Evolutionary conservation across 2,329 filamentous ascomycete species (phyloP).

Genomic region (Alternaria consortialis): DNA sequence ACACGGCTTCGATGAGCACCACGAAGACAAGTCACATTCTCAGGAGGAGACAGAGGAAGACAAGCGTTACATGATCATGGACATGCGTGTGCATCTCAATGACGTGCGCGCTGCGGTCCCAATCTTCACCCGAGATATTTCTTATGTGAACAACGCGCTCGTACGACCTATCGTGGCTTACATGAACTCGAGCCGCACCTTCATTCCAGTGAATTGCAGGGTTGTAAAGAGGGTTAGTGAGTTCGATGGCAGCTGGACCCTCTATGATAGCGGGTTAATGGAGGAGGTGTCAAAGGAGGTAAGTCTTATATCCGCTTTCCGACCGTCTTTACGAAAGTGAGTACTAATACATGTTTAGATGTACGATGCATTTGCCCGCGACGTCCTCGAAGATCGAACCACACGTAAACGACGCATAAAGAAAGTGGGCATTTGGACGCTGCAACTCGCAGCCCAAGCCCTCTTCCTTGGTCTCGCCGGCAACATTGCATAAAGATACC

Average conservation of each 20-base stretch:
- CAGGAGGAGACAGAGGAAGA: slow-evolving; percentile 58
- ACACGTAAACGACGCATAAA: slow-evolving; percentile 86
- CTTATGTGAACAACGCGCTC: slow-evolving; percentile 94
- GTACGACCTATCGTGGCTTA: slow-evolving; percentile 97
- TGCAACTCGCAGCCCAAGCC: slow-evolving; percentile 90
- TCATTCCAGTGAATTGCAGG: slow-evolving; percentile 93
- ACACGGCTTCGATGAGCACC: slow-evolving; percentile 38
- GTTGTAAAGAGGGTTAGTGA: slow-evolving; percentile 89
- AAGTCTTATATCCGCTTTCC: slow-evolving; percentile 13
- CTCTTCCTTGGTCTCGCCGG: slow-evolving; percentile 95
- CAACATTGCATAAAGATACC: slow-evolving; percentile 65
- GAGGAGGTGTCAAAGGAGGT: slow-evolving; percentile 89
- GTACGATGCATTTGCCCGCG: slow-evolving; percentile 90
- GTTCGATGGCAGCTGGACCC: slow-evolving; percentile 94
- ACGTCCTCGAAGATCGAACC: slow-evolving; percentile 91
- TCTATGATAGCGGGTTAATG: slow-evolving; percentile 93
- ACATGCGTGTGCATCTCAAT: slow-evolving; percentile 93
- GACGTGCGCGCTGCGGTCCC: slow-evolving; percentile 93
- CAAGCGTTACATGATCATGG: slow-evolving; percentile 87
- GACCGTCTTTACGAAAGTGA: background rate
- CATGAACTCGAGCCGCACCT: slow-evolving; percentile 93
- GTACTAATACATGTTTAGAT: slow-evolving; percentile 60
- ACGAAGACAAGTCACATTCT: slow-evolving; percentile 25
- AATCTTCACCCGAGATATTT: slow-evolving; percentile 88
- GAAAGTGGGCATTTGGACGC: slow-evolving; percentile 95